Evolutionary conservation across 495 filamentous ascomycete species (phyloP).

Genomic region (Choiromyces venosus): DNA sequence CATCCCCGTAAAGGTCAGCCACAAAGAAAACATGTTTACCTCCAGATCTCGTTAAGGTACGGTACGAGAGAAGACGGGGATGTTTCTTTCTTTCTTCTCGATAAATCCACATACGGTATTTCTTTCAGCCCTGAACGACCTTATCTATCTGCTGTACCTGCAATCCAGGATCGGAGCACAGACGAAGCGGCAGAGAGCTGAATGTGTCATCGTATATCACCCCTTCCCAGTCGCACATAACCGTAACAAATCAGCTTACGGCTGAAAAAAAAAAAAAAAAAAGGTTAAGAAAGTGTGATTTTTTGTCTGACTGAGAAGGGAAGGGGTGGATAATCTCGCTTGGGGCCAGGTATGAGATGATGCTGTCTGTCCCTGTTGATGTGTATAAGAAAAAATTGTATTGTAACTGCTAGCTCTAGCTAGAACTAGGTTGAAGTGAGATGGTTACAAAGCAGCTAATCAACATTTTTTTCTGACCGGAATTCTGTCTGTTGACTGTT

Average conservation of each 20-base stretch:
- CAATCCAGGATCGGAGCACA: background rate
- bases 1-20: background rate
- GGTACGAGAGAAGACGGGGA: background rate
- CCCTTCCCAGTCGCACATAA: background rate
- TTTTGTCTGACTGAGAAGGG: background rate
- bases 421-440: background rate
- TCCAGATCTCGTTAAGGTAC: background rate
- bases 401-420: background rate
- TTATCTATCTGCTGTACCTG: no score
- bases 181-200: background rate
- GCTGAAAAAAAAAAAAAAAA: background rate
- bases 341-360: no score
- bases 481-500: background rate
- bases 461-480: background rate
- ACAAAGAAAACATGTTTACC: background rate
- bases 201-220: background rate
- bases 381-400: no score
- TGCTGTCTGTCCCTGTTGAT: no score
- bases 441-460: background rate
- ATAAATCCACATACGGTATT: background rate
- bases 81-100: no score
- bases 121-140: background rate
- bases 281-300: no score
- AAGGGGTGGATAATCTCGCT: no score
- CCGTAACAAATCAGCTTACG: background rate